phyloP scores from a whole-genome alignment of 192 early-diverging fungal genomes.

The Coemansia sp. region DNA sequence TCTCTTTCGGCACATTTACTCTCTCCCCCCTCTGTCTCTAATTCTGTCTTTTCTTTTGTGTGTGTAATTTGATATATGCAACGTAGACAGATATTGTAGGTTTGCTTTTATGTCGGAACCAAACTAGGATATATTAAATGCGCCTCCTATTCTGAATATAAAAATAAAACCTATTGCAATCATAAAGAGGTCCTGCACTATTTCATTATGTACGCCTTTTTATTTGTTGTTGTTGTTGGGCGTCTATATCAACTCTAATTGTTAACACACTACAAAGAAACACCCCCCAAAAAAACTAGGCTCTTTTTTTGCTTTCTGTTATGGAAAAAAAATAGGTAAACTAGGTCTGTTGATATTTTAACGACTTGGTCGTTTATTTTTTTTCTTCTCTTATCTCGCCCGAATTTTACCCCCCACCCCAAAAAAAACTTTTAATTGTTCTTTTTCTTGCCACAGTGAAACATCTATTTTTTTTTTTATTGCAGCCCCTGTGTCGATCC shows the following conservation, averaged over 20 bases:
- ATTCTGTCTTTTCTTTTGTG: not conserved
- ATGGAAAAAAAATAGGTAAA: no score
- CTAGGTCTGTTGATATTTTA: no score
- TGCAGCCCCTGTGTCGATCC: no score
- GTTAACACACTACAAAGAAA: not conserved
- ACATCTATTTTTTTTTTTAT: no score
- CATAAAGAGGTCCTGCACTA: constrained; percentile 10
- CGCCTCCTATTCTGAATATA: constrained; percentile 3
- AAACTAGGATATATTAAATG: constrained; percentile 48
- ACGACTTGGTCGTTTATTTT: no score
- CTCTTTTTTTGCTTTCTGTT: not conserved
- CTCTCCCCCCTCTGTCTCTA: not conserved
- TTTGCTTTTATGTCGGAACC: constrained; percentile 13
- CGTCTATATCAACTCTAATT: constrained; percentile 9
- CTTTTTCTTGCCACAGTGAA: no score
- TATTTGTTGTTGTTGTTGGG: not conserved
- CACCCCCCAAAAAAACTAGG: not conserved
- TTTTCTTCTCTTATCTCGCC: no score
- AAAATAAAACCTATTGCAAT: not conserved
- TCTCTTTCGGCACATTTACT: not conserved
- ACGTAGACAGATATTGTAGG: constrained; percentile 11
- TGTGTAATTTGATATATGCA: not conserved
- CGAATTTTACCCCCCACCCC: no score
- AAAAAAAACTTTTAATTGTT: no score
- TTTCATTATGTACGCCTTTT: constrained; percentile 27